These are phyloP conservation scores for Monosporozyma unispora DNA, from an alignment of 805 yeast species.

Conservation along the genomic window DNA sequence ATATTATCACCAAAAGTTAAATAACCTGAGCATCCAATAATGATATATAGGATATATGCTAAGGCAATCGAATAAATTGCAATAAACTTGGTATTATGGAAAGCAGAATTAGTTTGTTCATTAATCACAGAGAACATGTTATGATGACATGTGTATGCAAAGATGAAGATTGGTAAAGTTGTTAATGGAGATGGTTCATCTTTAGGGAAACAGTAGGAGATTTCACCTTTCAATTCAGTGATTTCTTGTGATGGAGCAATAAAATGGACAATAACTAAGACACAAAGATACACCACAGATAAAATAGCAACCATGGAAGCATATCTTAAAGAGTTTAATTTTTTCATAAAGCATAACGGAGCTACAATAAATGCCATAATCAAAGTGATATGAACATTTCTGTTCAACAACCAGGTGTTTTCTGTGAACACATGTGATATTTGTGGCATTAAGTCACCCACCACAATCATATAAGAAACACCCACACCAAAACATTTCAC, in stretches of 20 bases:
- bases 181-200: conserved; percentile 44
- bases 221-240: conserved; percentile 36
- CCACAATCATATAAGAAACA: conserved; percentile 56
- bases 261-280: conserved; percentile 67
- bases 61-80: conserved; percentile 46
- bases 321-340: conserved; percentile 73
- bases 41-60: conserved; percentile 53
- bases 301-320: conserved; percentile 76
- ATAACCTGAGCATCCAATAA: conserved; percentile 78
- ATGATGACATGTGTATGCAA: conserved; percentile 94
- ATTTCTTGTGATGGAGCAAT: conserved; percentile 26
- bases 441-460: conserved; percentile 63
- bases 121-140: conserved; percentile 86
- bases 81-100: conserved; percentile 38
- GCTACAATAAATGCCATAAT: conserved; percentile 40
- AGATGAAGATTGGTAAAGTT: conserved; percentile 83
- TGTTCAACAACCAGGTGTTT: conserved; percentile 29
- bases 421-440: conserved; percentile 30
- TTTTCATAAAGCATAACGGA: conserved; percentile 60
- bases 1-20: conserved; percentile 78
- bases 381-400: conserved; percentile 54
- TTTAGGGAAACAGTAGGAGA: conserved; percentile 41
- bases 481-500: conserved; percentile 67
- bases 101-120: conserved; percentile 55
- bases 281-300: conserved; percentile 68